phyloP scores from a whole-genome alignment of 1,284 basidiomycete species.

The Spongispora temasekensis region DNA sequence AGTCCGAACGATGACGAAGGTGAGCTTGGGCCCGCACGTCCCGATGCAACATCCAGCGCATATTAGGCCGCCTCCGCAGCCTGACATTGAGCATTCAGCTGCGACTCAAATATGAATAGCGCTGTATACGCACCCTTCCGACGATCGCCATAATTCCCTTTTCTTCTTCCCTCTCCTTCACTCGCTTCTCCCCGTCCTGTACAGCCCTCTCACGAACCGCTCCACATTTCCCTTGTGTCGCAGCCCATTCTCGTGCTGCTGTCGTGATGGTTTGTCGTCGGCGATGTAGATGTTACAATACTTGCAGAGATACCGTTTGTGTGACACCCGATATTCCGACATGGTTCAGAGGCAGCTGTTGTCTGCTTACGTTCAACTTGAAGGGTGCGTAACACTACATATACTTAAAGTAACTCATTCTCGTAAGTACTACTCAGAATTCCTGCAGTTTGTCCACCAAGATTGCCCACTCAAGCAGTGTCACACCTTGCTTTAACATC shows the following conservation, averaged over 20 bases:
- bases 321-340: constrained; percentile 87
- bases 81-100: constrained; percentile 37
- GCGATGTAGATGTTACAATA: constrained; percentile 92
- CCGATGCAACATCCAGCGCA: constrained; percentile 71
- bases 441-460: constrained; percentile 53
- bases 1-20: no score
- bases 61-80: constrained; percentile 76
- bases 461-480: constrained; percentile 77
- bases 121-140: constrained; percentile 60
- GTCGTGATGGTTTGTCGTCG: constrained; percentile 90
- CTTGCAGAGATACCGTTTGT: constrained; percentile 83
- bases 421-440: no score
- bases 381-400: no score
- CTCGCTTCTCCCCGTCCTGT: constrained; percentile 88
- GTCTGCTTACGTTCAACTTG: no score
- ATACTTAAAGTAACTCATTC: no score
- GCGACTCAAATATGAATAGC: neutral
- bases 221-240: constrained; percentile 95
- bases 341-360: no score
- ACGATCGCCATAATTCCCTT: constrained; percentile 84
- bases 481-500: constrained; percentile 63
- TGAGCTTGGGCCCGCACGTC: constrained; percentile 47
- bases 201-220: constrained; percentile 87
- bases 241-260: constrained; percentile 92
- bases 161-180: constrained; percentile 86